Conservation (phyloP, 2,329 filamentous ascomycete genomes). For the Blumeria graminis region DNA sequence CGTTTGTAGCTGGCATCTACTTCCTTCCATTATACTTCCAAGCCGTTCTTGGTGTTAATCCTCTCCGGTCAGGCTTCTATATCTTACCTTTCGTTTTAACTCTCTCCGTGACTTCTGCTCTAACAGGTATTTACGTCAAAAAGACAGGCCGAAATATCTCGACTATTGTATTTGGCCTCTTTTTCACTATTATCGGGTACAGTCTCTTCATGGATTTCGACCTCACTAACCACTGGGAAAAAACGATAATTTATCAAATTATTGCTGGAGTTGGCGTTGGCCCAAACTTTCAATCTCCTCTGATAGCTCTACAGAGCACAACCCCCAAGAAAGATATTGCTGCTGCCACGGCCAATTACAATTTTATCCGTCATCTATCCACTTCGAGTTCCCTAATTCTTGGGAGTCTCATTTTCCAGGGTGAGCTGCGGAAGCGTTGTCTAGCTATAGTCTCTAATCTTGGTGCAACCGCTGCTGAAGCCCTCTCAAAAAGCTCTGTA, state of each 20-base stretch:
- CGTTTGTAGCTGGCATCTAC: background rate
- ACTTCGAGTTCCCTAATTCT: conserved; percentile 24
- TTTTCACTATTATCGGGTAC: conserved; percentile 36
- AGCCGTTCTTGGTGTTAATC: background rate
- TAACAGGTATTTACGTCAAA: too few species aligned
- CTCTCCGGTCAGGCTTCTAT: background rate
- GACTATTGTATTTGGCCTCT: conserved; percentile 27
- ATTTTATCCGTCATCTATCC: conserved; percentile 17
- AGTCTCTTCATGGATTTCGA: conserved; percentile 40
- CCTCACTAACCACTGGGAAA: conserved; percentile 26
- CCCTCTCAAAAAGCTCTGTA: conserved; percentile 11
- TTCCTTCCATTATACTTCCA: background rate
- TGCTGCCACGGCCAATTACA: conserved; percentile 7
- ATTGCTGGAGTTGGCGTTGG: conserved; percentile 39
- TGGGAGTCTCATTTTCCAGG: conserved; percentile 26
- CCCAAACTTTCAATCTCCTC: conserved; percentile 42
- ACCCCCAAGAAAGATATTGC: conserved; percentile 38
- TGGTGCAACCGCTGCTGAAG: conserved; percentile 7
- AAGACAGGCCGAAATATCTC: too few species aligned
- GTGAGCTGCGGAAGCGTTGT: conserved; percentile 17
- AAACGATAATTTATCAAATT: conserved; percentile 35
- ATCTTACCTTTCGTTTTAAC: background rate
- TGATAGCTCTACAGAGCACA: conserved; percentile 42
- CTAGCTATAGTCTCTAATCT: conserved; percentile 7
- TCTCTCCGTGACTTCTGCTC: too few species aligned